Evolutionary conservation across 1,139 yeast species (phyloP).

Genomic region (Magnusiomyces sp.): DNA sequence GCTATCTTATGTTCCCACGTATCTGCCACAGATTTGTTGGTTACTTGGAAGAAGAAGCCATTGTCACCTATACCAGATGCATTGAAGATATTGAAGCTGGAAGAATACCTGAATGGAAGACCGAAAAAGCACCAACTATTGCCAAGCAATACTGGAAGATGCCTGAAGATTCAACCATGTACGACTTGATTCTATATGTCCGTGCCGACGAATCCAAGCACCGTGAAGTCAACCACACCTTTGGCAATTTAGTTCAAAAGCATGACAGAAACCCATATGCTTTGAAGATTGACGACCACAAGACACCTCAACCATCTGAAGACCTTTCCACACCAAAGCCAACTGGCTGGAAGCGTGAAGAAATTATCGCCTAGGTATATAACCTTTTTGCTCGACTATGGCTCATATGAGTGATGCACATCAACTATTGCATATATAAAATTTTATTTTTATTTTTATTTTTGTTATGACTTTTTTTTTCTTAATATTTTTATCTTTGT

Average conservation of each 20-base stretch:
- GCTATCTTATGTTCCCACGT: constrained; percentile 51
- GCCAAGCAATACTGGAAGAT: constrained; percentile 60
- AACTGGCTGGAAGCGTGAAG: constrained; percentile 61
- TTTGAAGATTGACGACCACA: constrained; percentile 32
- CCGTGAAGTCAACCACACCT: constrained; percentile 68
- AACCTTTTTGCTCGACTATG: no score
- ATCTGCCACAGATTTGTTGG: constrained; percentile 74
- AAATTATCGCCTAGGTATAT: constrained; percentile 31
- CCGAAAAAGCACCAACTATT: constrained; percentile 35
- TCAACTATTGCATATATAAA: no score
- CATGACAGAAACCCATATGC: constrained; percentile 65
- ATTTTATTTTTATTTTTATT: no score
- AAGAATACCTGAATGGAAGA: constrained; percentile 42
- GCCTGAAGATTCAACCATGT: constrained; percentile 42
- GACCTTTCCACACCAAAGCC: constrained; percentile 37
- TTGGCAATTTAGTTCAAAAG: constrained; percentile 51
- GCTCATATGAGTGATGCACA: no score
- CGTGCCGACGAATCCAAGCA: constrained; percentile 67
- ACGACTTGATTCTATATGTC: constrained; percentile 51
- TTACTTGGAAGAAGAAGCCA: constrained; percentile 73
- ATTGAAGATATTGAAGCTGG: constrained; percentile 47
- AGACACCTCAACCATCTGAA: constrained; percentile 47
- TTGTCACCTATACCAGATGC: constrained; percentile 58
- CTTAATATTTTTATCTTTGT: not conserved
- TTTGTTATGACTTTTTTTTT: not conserved